Evolutionary conservation across 306 rosid species (phyloP).

Genomic region (Herpetospermum pedunculosum): DNA sequence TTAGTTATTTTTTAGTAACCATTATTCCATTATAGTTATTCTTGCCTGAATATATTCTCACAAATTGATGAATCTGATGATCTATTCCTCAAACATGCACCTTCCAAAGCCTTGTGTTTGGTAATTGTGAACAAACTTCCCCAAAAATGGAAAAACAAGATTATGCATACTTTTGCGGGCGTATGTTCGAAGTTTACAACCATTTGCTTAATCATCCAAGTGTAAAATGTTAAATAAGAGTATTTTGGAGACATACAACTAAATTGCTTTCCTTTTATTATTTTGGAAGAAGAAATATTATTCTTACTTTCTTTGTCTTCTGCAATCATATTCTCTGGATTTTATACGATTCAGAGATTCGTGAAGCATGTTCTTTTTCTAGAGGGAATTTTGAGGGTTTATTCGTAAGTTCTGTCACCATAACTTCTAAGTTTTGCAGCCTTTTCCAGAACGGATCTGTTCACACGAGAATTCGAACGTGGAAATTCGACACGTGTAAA

Average conservation of each 20-base stretch:
- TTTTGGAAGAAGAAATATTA: constrained; percentile 14
- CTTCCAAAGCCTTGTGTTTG: too few species aligned
- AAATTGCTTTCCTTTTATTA: constrained; percentile 28
- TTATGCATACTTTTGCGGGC: not conserved
- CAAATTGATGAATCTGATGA: too few species aligned
- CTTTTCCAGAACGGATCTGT: constrained; percentile 73
- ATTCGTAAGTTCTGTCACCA: constrained; percentile 55
- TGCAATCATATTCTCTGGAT: constrained; percentile 77
- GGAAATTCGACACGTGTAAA: too few species aligned
- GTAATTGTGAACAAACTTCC: not conserved
- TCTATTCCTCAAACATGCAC: too few species aligned
- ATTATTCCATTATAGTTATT: too few species aligned
- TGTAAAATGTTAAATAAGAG: too few species aligned
- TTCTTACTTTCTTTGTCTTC: constrained; percentile 75
- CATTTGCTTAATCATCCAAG: too few species aligned
- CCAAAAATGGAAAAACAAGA: not conserved
- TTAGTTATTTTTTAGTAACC: too few species aligned
- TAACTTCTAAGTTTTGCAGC: constrained; percentile 65
- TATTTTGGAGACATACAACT: constrained; percentile 38
- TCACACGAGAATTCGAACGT: too few species aligned
- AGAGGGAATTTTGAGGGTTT: constrained; percentile 79
- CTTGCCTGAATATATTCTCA: too few species aligned
- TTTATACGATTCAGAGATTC: constrained; percentile 90
- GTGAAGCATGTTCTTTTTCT: constrained; percentile 83
- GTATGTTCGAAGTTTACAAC: too few species aligned